phyloP scores from a whole-genome alignment of 2,329 filamentous ascomycete genomes.

The Thelonectria olida region DNA sequence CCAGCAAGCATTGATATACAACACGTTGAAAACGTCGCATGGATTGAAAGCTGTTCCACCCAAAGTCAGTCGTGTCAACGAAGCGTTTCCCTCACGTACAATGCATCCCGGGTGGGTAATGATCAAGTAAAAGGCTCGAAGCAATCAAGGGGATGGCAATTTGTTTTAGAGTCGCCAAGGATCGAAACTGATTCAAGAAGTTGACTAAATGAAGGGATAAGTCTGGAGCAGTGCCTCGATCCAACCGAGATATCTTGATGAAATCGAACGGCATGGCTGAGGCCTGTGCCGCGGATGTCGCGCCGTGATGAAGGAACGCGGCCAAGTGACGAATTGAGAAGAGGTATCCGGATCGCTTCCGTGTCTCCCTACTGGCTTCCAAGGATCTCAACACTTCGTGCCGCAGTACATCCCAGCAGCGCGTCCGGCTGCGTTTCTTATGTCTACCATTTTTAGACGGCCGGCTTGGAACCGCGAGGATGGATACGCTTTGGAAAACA shows the following conservation, averaged over 20 bases:
- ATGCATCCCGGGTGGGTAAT: conserved; percentile 31
- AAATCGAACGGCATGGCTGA: conserved; percentile 20
- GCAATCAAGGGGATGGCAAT: conserved; percentile 25
- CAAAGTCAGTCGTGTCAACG: background rate
- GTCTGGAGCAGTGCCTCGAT: conserved; percentile 12
- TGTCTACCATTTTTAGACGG: background rate
- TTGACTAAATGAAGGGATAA: conserved; percentile 18
- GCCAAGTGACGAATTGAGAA: conserved; percentile 19
- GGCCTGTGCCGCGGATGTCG: background rate
- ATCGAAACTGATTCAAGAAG: conserved; percentile 17
- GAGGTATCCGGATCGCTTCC: conserved; percentile 11
- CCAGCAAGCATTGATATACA: conserved; percentile 14
- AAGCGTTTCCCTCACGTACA: conserved; percentile 10
- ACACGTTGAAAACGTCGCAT: conserved; percentile 12
- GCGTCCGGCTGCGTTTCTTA: conserved; percentile 1
- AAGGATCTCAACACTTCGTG: conserved; percentile 11
- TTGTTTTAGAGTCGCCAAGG: conserved; percentile 8
- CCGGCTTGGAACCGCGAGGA: conserved; percentile 16
- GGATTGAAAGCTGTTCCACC: conserved; percentile 14
- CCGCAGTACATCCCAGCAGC: conserved; percentile 21
- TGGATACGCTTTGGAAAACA: conserved; percentile 5
- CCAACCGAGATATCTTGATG: conserved; percentile 18
- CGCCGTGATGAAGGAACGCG: conserved; percentile 17
- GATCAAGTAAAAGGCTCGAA: conserved; percentile 28
- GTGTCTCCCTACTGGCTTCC: conserved; percentile 18